phyloP scores from a whole-genome alignment of 208 protist species.

The Angomonas desouzai region DNA sequence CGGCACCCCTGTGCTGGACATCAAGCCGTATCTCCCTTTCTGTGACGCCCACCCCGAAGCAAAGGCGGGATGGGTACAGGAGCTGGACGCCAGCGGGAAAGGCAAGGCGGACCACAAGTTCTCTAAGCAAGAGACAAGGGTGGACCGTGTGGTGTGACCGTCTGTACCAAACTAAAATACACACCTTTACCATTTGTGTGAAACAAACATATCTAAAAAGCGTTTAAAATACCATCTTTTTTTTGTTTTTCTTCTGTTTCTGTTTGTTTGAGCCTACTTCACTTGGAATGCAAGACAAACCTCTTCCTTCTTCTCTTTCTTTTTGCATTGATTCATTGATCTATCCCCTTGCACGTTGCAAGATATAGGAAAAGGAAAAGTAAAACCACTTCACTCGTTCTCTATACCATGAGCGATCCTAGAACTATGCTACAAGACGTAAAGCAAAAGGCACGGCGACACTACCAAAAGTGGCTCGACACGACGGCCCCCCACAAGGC shows the following conservation, averaged over 20 bases:
- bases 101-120: slow-evolving; percentile 78
- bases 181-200: no score
- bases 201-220: no score
- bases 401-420: not conserved
- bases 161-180: not conserved
- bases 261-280: no score
- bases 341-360: no score
- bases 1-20: slow-evolving; percentile 95
- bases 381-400: no score
- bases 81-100: slow-evolving; percentile 59
- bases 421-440: slow-evolving; percentile 1
- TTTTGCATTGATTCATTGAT: no score
- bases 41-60: slow-evolving; percentile 81
- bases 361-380: no score
- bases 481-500: slow-evolving; percentile 57
- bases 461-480: slow-evolving; percentile 66
- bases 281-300: no score
- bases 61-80: slow-evolving; percentile 77
- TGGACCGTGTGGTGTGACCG: slow-evolving; percentile 54
- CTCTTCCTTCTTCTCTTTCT: no score
- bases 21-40: slow-evolving; percentile 94
- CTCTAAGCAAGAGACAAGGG: slow-evolving; percentile 35
- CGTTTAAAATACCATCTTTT: no score
- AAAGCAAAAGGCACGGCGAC: slow-evolving; percentile 14
- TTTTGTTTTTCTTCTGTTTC: no score